Evolutionary conservation across 2,329 filamentous ascomycete species (phyloP), one percentile per base, ranked within the genome.

Genomic region (Aspergillus sp.): DNA sequence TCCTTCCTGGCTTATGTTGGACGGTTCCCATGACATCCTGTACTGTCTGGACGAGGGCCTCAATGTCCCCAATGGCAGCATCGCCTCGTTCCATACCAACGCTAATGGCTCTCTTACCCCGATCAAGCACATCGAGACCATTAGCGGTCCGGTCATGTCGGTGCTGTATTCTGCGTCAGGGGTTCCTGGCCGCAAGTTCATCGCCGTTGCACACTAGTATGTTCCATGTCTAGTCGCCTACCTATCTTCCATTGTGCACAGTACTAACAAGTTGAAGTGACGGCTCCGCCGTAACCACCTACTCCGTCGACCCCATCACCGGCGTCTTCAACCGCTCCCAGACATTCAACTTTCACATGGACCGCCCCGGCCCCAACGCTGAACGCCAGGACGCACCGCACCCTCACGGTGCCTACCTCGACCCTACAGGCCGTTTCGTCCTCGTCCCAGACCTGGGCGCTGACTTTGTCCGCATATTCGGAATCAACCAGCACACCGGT

Each of bases 301-400:
- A 53, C 41, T 43, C 47, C 20, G 19, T 53, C 5, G 45, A 56
- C 41, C 27, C 45, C 2, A 13, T 15, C n/a, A 10, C 7, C 3
- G 50, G 50, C 5, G 9, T 27, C 22, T 50, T 56, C 32, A 35
- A 49, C 3, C 44, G 37, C 10, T 23, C 30, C 25, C 53, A 57
- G 41, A 53, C 48, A 13, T 56, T 58, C 32, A 51, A 49, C 7
- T 60, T 53, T 19, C 23, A 49, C 10, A 41, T 56, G 13, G 13
- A 47, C 5, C 19, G 20, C 3, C 67, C 68, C 0, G 76, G 77
- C 0, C 68, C 75, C 9, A 65, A 69, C 41, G 63, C 74, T 4
- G 60, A 56, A 25, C 74, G 79, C n/a, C 79, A 82, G 59, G 74
- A 80, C 48, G 72, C 69, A 4, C 69, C 78, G 5, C 79, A 82